Evolutionary conservation across 2,329 filamentous ascomycete species (phyloP).

Genomic region (Aplosporella prunicola): DNA sequence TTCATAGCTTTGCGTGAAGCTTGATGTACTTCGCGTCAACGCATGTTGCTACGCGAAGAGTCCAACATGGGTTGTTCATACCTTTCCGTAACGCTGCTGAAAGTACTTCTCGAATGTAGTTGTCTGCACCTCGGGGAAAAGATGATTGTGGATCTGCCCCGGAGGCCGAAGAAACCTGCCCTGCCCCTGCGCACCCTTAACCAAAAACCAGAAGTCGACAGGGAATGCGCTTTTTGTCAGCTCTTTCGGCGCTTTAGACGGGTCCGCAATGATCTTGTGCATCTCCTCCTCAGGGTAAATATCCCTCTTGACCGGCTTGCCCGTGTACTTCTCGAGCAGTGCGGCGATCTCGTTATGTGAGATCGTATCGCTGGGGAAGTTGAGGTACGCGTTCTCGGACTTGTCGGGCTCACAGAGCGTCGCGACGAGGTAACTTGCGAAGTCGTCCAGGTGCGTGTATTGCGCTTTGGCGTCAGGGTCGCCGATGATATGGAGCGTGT

Average conservation of each 20-base stretch:
- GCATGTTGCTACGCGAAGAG: no score
- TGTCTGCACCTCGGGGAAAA: conserved; percentile 10
- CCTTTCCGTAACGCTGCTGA: no score
- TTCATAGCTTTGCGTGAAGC: no score
- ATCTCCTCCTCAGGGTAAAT: conserved; percentile 13
- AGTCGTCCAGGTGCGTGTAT: conserved; percentile 19
- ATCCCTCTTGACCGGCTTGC: conserved; percentile 13
- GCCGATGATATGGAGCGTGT: conserved; percentile 19
- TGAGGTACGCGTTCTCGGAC: conserved; percentile 17
- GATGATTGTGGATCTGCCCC: conserved; percentile 16
- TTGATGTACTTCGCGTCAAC: no score
- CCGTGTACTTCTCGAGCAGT: conserved; percentile 15
- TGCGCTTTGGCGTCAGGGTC: conserved; percentile 17
- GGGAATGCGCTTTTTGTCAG: conserved; percentile 15
- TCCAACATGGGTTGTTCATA: no score
- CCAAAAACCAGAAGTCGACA: conserved; percentile 19
- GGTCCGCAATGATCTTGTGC: conserved; percentile 12
- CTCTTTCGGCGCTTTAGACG: conserved; percentile 12
- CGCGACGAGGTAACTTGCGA: conserved; percentile 19
- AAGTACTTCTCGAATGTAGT: conserved; percentile 8
- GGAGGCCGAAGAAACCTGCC: conserved; percentile 16
- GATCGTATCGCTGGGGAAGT: conserved; percentile 19
- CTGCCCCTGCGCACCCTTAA: conserved; percentile 17
- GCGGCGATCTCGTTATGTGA: conserved; percentile 16
- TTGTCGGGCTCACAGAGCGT: conserved; percentile 17